These are phyloP conservation scores for Porphyrellus cyaneotinctus DNA, from an alignment of 768 basidiomycete species.

Conservation along the genomic window DNA sequence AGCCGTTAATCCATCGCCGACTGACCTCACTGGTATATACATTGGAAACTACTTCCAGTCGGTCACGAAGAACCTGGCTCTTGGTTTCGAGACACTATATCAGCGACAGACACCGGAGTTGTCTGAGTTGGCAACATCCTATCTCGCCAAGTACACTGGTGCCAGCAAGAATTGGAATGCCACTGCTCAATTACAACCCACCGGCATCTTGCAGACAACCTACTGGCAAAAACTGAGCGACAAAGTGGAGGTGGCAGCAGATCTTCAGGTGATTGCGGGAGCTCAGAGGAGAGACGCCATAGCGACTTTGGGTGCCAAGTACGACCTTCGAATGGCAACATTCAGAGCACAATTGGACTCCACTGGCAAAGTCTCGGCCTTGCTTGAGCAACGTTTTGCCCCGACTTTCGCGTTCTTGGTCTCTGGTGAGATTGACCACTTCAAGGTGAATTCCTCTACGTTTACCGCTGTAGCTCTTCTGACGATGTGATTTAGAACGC, in stretches of 20 bases:
- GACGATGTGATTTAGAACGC: slow-evolving; percentile 56
- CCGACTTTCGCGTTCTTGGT: slow-evolving; percentile 94
- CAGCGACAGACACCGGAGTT: slow-evolving; percentile 74
- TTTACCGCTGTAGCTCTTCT: background rate
- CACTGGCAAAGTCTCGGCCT: slow-evolving; percentile 89
- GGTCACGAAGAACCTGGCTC: slow-evolving; percentile 80
- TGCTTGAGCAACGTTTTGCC: slow-evolving; percentile 94
- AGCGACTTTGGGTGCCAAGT: slow-evolving; percentile 93
- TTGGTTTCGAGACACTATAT: slow-evolving; percentile 81
- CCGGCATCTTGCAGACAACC: slow-evolving; percentile 82
- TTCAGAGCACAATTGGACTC: slow-evolving; percentile 95
- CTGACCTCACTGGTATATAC: slow-evolving; percentile 87
- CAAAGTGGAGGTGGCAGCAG: slow-evolving; percentile 96
- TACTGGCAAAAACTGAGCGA: slow-evolving; percentile 97
- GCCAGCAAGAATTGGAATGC: slow-evolving; percentile 82
- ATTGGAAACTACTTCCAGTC: slow-evolving; percentile 92
- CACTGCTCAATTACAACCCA: slow-evolving; percentile 82
- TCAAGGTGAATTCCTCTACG: slow-evolving; percentile 61
- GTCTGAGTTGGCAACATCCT: slow-evolving; percentile 68
- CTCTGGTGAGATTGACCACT: slow-evolving; percentile 97
- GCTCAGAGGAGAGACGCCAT: slow-evolving; percentile 84
- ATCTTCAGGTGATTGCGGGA: slow-evolving; percentile 77
- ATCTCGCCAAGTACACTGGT: slow-evolving; percentile 76
- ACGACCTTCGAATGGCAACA: slow-evolving; percentile 89
- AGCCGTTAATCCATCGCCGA: slow-evolving; percentile 85